Evolutionary conservation across 768 basidiomycete species (phyloP).

Genomic region (Tricholoma flavovirens): DNA sequence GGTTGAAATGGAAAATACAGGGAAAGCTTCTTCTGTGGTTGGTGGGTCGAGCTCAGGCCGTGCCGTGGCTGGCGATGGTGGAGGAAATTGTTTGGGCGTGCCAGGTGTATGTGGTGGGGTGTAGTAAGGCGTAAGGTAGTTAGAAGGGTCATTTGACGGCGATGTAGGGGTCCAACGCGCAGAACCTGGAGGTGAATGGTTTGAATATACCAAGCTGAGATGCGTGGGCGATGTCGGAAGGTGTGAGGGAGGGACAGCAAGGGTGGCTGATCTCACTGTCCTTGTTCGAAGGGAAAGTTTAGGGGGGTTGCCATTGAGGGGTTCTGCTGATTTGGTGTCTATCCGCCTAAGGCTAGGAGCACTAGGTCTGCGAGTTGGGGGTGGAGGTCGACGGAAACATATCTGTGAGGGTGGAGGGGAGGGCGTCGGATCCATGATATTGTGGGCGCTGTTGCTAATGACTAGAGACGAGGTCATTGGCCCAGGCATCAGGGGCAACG

Average conservation of each 20-base stretch:
- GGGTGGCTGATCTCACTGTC: slow-evolving; percentile 53
- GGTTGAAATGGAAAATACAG: slow-evolving; percentile 76
- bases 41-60: slow-evolving; percentile 58
- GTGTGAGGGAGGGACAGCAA: slow-evolving; percentile 45
- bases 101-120: slow-evolving; percentile 51
- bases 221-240: slow-evolving; percentile 51
- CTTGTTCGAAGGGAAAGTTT: slow-evolving; percentile 58
- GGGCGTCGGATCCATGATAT: slow-evolving; percentile 41
- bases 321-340: slow-evolving; percentile 54
- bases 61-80: slow-evolving; percentile 59
- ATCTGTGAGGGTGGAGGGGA: slow-evolving; percentile 67
- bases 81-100: slow-evolving; percentile 36
- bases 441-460: slow-evolving; percentile 1
- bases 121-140: slow-evolving; percentile 45
- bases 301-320: slow-evolving; percentile 41
- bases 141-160: slow-evolving; percentile 28
- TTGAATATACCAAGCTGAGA: slow-evolving; percentile 54
- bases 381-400: slow-evolving; percentile 44
- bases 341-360: slow-evolving; percentile 56
- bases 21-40: slow-evolving; percentile 55
- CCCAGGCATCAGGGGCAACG: slow-evolving; percentile 53
- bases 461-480: slow-evolving; percentile 28
- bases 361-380: slow-evolving; percentile 54
- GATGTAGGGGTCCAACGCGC: slow-evolving; percentile 40
- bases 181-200: slow-evolving; percentile 49